Evolutionary conservation across 2,329 filamentous ascomycete genomes (phyloP), one percentile per base, ranked within the genome.

Genomic region (Dactylellina cionopaga): DNA sequence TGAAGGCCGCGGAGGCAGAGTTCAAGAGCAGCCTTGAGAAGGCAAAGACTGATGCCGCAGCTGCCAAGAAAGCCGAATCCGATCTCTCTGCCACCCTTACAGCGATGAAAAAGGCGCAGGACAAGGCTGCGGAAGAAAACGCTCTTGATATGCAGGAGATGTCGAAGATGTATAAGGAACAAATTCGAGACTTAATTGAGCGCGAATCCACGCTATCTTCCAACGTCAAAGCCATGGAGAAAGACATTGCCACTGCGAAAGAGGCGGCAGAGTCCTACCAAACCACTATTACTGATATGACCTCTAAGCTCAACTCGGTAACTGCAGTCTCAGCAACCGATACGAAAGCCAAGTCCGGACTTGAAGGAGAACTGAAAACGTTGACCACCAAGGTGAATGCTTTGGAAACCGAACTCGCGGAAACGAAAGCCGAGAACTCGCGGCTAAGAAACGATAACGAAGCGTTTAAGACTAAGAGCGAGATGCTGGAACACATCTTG

Each of bases 131-230:
- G 2, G 69, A 74, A 62, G 69, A 39, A 5, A 62, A 68, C n/a
- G 69, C 62, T n/a, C 29, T 60, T n/a, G 69, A 74, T 17, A 56
- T 74, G 62, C 69, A 74, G 22, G 62, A 74, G 62, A 68, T 63
- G 49, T 56, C 69, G 22, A 54, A 68, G 31, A 60, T 66, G 55
- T 74, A 74, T 51, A 66, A 74, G 47, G 55, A 58, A 35, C 60
- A 68, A 33, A 52, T 74, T 33, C 39, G 37, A 17, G 55, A 66
- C 31, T 31, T 68, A 10, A 58, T 66, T 25, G 59, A 65, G 15
- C 39, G 62, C 22, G 29, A 58, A 13, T 44, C 59, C 9, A 13
- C 15, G 13, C 33, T 72, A 24, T 22, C 54, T 25, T 49, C 43
- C 9, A 65, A 52, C 29, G 22, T 54, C 17, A 25, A 43, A 11